phyloP scores from a whole-genome alignment of 2,329 filamentous ascomycete genomes.

The Onygenales sp. region DNA sequence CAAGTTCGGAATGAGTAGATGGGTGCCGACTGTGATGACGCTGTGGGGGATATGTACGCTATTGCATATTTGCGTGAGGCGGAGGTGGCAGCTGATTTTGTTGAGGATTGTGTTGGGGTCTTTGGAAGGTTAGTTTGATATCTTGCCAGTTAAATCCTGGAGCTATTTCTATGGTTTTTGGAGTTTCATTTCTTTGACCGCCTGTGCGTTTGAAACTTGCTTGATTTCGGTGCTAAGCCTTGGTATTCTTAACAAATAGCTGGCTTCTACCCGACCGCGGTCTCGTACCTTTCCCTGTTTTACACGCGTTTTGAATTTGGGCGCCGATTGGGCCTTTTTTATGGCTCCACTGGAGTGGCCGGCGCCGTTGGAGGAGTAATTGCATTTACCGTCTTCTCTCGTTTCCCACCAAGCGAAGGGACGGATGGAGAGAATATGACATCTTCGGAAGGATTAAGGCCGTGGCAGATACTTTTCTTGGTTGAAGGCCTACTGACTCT shows the following conservation, averaged over 20 bases:
- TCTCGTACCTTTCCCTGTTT: slow-evolving; percentile 50
- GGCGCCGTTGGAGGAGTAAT: slow-evolving; percentile 48
- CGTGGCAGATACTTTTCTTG: slow-evolving; percentile 44
- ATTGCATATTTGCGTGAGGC: slow-evolving; percentile 37
- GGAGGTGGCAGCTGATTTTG: slow-evolving; percentile 38
- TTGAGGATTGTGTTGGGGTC: slow-evolving; percentile 38
- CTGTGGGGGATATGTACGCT: slow-evolving; percentile 43
- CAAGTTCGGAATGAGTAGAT: slow-evolving; percentile 39
- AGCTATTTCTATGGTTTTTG: neutral
- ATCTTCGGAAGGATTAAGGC: slow-evolving; percentile 27
- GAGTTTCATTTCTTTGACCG: no score
- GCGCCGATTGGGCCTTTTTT: slow-evolving; percentile 45
- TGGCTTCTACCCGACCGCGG: slow-evolving; percentile 51
- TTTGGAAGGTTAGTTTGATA: slow-evolving; percentile 30
- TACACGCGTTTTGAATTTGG: slow-evolving; percentile 51
- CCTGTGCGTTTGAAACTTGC: neutral
- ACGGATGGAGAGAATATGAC: slow-evolving; percentile 23
- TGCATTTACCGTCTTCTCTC: slow-evolving; percentile 40
- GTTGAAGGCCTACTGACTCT: slow-evolving; percentile 41
- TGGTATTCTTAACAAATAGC: slow-evolving; percentile 24
- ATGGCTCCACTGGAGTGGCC: slow-evolving; percentile 47
- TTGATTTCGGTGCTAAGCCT: neutral
- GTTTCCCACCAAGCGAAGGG: slow-evolving; percentile 11
- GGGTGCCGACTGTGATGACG: slow-evolving; percentile 50
- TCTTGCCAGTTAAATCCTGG: neutral